Conservation (phyloP, 2,329 filamentous ascomycete genomes). For the Macroventuria anomochaeta region DNA sequence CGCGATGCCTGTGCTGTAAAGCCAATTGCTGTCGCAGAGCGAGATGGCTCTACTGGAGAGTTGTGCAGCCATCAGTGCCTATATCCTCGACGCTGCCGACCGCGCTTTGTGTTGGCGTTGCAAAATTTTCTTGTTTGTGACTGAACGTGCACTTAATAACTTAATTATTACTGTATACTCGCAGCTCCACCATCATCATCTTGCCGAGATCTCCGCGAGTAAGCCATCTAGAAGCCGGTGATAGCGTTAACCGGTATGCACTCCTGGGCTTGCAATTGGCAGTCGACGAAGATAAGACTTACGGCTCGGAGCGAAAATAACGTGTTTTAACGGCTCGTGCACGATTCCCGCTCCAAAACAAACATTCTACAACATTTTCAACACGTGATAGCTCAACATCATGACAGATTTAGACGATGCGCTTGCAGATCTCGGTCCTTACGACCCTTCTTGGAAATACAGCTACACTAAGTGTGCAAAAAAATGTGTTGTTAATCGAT, state of each 20-base stretch:
- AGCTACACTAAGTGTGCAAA: neutral
- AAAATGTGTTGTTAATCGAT: neutral
- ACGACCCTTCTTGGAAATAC: no score
- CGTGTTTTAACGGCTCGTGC: neutral
- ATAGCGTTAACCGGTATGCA: neutral
- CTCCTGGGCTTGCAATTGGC: neutral
- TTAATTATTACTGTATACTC: neutral
- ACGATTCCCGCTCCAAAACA: no score
- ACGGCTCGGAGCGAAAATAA: neutral
- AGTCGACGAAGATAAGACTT: neutral
- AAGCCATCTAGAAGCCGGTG: neutral
- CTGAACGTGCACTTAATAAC: constrained; percentile 2
- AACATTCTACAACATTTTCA: no score
- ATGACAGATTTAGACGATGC: constrained; percentile 4
- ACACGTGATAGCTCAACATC: no score
- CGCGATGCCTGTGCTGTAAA: neutral
- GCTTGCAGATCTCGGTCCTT: neutral
- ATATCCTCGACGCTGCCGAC: neutral
- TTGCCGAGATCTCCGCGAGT: neutral
- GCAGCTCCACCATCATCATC: neutral
- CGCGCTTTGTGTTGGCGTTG: constrained; percentile 11
- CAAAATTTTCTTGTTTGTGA: constrained; percentile 10
- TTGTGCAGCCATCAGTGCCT: neutral
- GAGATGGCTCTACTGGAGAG: neutral
- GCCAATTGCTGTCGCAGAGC: neutral